These are phyloP conservation scores for Zanthoxylum bungeanum DNA, from an alignment of 345 rosid genomes.

Conservation along the genomic window DNA sequence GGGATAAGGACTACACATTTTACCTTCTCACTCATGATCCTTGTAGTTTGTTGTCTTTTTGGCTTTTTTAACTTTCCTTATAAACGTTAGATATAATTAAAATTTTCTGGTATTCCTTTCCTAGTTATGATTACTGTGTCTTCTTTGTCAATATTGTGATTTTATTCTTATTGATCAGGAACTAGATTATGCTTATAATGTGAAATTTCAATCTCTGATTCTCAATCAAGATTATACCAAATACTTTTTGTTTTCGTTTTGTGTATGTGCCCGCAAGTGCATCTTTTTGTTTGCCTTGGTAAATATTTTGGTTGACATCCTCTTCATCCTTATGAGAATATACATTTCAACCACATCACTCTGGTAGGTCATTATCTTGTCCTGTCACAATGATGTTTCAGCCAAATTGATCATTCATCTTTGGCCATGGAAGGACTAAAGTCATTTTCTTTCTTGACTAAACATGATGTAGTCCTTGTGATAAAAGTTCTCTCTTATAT, in stretches of 20 bases:
- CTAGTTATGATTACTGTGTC: not conserved
- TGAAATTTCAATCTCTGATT: not conserved
- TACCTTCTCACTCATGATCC: not conserved
- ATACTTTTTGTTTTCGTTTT: not conserved
- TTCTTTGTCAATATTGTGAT: not conserved
- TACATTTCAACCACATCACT: not conserved
- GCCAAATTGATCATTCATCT: not conserved
- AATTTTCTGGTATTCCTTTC: not conserved
- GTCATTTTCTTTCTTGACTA: not conserved
- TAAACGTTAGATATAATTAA: too few relatives aligned
- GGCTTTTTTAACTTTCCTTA: not conserved
- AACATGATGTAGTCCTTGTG: not conserved
- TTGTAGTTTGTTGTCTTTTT: not conserved
- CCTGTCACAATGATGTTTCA: not conserved
- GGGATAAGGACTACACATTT: not conserved
- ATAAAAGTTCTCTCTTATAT: not conserved
- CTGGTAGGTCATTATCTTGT: not conserved
- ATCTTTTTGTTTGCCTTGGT: not conserved
- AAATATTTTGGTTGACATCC: not conserved
- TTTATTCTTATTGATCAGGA: not conserved
- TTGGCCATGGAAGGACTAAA: not conserved
- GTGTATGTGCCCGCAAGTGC: not conserved
- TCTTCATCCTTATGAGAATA: not conserved
- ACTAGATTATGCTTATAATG: not conserved
- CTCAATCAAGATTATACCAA: not conserved